These are phyloP conservation scores for Erythrobasidium hasegawianum DNA, from an alignment of 1,284 basidiomycete genomes.

Conservation along the genomic window DNA sequence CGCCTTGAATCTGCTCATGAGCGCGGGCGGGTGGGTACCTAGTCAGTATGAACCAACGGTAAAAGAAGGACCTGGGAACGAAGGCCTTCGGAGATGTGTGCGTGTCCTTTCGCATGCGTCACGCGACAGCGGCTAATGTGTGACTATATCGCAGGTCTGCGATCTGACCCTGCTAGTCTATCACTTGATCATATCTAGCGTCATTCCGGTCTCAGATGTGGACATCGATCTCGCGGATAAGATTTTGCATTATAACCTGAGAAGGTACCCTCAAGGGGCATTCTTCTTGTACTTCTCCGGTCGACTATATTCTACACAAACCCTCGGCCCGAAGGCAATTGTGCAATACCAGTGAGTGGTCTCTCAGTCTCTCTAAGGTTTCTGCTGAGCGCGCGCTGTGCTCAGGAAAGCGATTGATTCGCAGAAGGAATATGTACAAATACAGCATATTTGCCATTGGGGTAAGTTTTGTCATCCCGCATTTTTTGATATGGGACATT, in stretches of 20 bases:
- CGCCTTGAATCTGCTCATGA: conserved; percentile 68
- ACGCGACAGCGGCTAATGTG: too few species aligned
- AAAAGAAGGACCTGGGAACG: conserved; percentile 55
- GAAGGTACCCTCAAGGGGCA: conserved; percentile 73
- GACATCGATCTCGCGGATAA: conserved; percentile 68
- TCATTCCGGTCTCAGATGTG: conserved; percentile 69
- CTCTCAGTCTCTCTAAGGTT: not conserved
- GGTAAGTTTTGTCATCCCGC: too few species aligned
- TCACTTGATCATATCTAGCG: conserved; percentile 80
- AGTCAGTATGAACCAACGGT: conserved; percentile 57
- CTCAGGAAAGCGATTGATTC: conserved; percentile 37
- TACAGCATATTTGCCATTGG: conserved; percentile 54
- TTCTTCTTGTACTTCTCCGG: conserved; percentile 96
- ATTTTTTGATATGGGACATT: too few species aligned
- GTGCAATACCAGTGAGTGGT: conserved; percentile 56
- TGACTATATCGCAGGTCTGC: conserved; percentile 62
- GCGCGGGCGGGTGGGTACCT: conserved; percentile 77
- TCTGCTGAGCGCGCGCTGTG: not conserved
- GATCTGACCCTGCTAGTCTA: conserved; percentile 87
- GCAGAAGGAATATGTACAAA: conserved; percentile 52
- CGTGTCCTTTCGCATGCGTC: too few species aligned
- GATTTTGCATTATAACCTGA: conserved; percentile 74
- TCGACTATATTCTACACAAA: conserved; percentile 69
- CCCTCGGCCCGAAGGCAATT: conserved; percentile 70
- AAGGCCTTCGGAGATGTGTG: conserved; percentile 70